Evolutionary conservation across 2,329 filamentous ascomycete genomes (phyloP), one percentile per base, ranked within the genome.

Genomic region (Hirsutella thompsonii): DNA sequence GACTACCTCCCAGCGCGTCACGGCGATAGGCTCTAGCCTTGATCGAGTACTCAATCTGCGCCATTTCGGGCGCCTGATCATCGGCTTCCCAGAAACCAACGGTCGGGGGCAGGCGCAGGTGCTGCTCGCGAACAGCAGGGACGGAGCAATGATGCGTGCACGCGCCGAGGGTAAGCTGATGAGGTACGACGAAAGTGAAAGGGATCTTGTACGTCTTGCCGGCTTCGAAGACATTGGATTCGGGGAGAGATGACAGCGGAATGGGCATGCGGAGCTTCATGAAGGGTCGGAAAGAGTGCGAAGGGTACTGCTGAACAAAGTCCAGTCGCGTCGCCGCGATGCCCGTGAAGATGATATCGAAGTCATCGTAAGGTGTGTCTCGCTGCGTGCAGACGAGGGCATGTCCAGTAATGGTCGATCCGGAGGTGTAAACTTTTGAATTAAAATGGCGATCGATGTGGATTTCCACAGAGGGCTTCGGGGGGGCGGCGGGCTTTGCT

Each of bases 101-200:
- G 10, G 68, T 68, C 0, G 74, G 73, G 1, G 73, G 74, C 19
- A 75, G 60, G 11, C 66, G 62, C 32, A 72, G 56, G 56, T 78
- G 74, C 37, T 69, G 62, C 28, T 72, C 70, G 40, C 64, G 62
- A 23, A 77, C 60, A 37, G 58, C 58, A n/a, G 61, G 57, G 33
- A 61, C 61, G 33, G 61, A 57, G 41, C 66, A 62, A 21, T 54
- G 49, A 58, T 77, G 73, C 49, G 60, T 68, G 61, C 74, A 78
- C 16, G 73, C 71, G 44, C 65, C 66, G 38, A 76, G 60, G 16
- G 73, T 76, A 44, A 78, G 67, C 41, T 75, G 67, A 47, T 63
- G 61, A n/a, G 74, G 74, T 14, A 78, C 66, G 43, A 77, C 67
- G 47, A 78, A 78, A 58, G 73, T 58, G 59, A 78, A 74, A n/a